Evolutionary conservation across 306 rosid species (phyloP).

Genomic region (Clitoria ternatea): DNA sequence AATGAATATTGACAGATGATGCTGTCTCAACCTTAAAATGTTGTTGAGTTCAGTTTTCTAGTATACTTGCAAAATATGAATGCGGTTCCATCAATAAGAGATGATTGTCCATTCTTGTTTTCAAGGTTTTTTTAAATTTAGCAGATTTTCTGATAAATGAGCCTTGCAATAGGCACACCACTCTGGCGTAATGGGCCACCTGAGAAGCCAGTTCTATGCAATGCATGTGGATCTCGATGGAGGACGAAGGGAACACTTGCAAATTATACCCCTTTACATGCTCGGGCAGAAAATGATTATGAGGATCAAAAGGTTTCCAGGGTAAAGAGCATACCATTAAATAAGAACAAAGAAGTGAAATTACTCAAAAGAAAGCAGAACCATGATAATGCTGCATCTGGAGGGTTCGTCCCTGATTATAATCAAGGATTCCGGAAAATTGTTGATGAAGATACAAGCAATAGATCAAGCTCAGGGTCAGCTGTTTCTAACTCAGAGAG

Average conservation of each 20-base stretch:
- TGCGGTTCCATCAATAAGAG: background rate
- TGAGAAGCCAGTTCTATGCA: slow-evolving; percentile 95
- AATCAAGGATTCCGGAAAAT: slow-evolving; percentile 56
- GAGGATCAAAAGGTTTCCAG: slow-evolving; percentile 71
- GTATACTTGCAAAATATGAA: background rate
- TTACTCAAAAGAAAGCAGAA: slow-evolving; percentile 66
- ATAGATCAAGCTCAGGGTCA: slow-evolving; percentile 96
- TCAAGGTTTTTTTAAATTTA: background rate
- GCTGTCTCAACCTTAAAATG: slow-evolving; percentile 23
- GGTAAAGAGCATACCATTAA: slow-evolving; percentile 65
- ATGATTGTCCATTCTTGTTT: slow-evolving; percentile 18
- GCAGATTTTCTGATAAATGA: slow-evolving; percentile 35
- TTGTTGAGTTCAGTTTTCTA: slow-evolving; percentile 7
- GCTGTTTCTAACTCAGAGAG: slow-evolving; percentile 91
- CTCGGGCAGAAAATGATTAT: slow-evolving; percentile 70
- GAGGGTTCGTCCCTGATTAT: slow-evolving; percentile 49
- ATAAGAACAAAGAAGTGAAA: slow-evolving; percentile 78
- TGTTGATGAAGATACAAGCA: slow-evolving; percentile 78
- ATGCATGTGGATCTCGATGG: slow-evolving; percentile 99
- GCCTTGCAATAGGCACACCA: slow-evolving; percentile 81
- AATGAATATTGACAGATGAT: slow-evolving; percentile 1
- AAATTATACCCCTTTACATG: slow-evolving; percentile 95
- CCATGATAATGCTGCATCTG: slow-evolving; percentile 45
- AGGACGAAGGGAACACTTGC: slow-evolving; percentile 99
- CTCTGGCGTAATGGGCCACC: slow-evolving; percentile 99